Evolutionary conservation across 805 yeast genomes (phyloP).

Genomic region (Ogataea methylovora): DNA sequence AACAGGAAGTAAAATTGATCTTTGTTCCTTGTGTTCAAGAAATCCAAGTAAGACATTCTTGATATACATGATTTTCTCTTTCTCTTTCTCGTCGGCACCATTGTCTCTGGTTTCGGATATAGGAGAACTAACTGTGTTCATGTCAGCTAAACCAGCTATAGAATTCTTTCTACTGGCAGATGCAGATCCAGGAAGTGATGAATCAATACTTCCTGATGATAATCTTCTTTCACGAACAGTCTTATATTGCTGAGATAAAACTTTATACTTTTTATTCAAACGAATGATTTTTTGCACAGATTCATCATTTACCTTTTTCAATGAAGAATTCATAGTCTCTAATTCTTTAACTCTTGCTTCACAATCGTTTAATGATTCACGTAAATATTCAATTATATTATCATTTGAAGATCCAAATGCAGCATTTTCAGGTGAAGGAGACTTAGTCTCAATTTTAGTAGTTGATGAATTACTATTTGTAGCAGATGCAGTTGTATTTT

Average conservation of each 20-base stretch:
- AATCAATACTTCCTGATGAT: slow-evolving; percentile 10
- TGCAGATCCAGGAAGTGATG: slow-evolving; percentile 13
- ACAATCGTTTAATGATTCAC: slow-evolving; percentile 43
- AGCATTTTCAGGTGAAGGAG: background rate
- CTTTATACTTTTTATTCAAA: slow-evolving; percentile 61
- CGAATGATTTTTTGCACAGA: slow-evolving; percentile 60
- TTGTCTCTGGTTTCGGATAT: too few species aligned
- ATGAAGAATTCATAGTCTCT: slow-evolving; percentile 43
- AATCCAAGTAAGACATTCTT: slow-evolving; percentile 89
- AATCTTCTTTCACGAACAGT: slow-evolving; percentile 21
- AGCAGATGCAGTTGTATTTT: background rate
- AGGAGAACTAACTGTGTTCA: slow-evolving; percentile 7
- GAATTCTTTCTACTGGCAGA: slow-evolving; percentile 14
- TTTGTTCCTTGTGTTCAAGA: slow-evolving; percentile 87
- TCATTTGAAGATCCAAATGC: background rate
- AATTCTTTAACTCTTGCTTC: slow-evolving; percentile 47
- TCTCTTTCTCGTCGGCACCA: slow-evolving; percentile 24
- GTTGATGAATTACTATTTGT: background rate
- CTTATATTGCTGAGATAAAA: slow-evolving; percentile 51
- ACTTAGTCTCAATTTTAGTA: background rate
- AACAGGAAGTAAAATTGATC: slow-evolving; percentile 80
- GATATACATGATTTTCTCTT: slow-evolving; percentile 59
- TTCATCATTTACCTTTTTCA: slow-evolving; percentile 60
- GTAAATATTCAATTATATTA: slow-evolving; percentile 32
- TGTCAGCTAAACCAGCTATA: slow-evolving; percentile 4